Conservation (phyloP, 2,329 filamentous ascomycete genomes). For the Phaeosphaeriaceae sp. region DNA sequence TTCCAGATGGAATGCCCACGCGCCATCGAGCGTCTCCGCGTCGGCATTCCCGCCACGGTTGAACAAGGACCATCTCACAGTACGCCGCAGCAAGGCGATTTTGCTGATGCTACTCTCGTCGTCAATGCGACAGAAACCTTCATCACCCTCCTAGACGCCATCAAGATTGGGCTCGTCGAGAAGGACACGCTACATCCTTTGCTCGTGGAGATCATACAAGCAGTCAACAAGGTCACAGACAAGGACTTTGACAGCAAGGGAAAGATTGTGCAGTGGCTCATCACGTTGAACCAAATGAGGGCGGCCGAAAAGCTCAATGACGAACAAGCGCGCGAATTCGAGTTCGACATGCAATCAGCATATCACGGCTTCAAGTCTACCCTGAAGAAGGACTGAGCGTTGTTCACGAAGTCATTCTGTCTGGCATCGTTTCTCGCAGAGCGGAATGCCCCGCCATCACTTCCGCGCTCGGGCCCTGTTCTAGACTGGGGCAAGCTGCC, state of each 20-base stretch:
- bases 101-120: slow-evolving; percentile 71
- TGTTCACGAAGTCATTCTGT: background rate
- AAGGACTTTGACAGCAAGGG: slow-evolving; percentile 92
- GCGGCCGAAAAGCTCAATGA: slow-evolving; percentile 89
- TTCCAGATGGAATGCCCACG: slow-evolving; percentile 87
- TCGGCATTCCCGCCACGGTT: slow-evolving; percentile 88
- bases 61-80: slow-evolving; percentile 62
- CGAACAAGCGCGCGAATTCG: slow-evolving; percentile 85
- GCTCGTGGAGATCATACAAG: slow-evolving; percentile 93
- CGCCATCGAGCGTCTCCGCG: slow-evolving; percentile 88
- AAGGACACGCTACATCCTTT: slow-evolving; percentile 97
- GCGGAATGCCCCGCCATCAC: slow-evolving; percentile 18
- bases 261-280: slow-evolving; percentile 99
- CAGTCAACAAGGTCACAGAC: slow-evolving; percentile 95
- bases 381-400: slow-evolving; percentile 55
- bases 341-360: slow-evolving; percentile 91
- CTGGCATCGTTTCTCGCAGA: background rate
- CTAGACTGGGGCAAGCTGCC: background rate
- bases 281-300: slow-evolving; percentile 96
- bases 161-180: slow-evolving; percentile 88
- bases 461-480: slow-evolving; percentile 17
- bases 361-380: slow-evolving; percentile 93
- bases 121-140: slow-evolving; percentile 95
- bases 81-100: slow-evolving; percentile 46
- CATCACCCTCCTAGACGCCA: slow-evolving; percentile 94